phyloP scores from a whole-genome alignment of 352 stramenopile genomes.

The Globisporangium spinosum region DNA sequence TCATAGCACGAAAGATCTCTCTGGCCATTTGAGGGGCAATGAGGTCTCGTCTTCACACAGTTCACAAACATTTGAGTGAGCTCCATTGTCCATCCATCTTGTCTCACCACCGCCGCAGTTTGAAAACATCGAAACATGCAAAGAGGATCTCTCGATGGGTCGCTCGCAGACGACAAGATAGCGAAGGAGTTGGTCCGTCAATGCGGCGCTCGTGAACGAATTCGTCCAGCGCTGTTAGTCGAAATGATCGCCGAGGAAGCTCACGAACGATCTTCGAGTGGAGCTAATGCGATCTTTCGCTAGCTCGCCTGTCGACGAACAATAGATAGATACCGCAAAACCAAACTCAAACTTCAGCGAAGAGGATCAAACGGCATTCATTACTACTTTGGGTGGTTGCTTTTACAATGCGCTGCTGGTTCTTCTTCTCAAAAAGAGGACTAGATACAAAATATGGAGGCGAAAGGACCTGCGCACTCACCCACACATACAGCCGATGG shows the following conservation, averaged over 20 bases:
- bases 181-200: neutral
- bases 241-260: neutral
- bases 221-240: neutral
- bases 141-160: neutral
- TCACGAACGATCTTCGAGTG: neutral
- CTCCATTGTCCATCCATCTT: neutral
- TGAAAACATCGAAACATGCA: neutral
- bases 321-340: neutral
- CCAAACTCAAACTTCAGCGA: neutral
- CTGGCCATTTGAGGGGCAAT: neutral
- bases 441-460: conserved; percentile 1
- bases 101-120: neutral
- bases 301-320: neutral
- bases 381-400: neutral
- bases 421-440: conserved; percentile 1
- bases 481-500: neutral
- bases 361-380: neutral
- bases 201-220: neutral
- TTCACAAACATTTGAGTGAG: neutral
- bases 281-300: neutral
- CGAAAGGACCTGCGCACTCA: neutral
- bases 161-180: neutral
- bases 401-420: conserved; percentile 1
- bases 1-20: neutral
- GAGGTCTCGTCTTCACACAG: neutral